Base-by-base conservation (phyloP, 768 basidiomycete species). In the Russula ochroleuca region DNA sequence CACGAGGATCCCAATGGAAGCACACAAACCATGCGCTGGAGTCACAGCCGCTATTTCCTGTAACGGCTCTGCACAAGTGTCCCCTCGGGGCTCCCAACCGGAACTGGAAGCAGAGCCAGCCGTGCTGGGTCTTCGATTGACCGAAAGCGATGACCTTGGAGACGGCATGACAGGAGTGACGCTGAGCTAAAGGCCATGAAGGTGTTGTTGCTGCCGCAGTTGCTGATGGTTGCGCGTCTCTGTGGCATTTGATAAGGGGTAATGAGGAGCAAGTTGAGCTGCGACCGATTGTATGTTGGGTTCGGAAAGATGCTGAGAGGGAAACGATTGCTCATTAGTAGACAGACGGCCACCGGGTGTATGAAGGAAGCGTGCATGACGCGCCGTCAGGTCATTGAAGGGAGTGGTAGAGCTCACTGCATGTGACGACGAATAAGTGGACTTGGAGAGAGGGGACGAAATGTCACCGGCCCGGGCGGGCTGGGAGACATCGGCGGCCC, bases 51-150 rank as follows among this genome's bases (percentile, higher is more conserved):
- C 48, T 9, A 63, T 21, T 21, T 52, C 62, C 14, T 59, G 62
- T 31, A 53, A 35, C n/a, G 54, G 13, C 2, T 62, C 53, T 38
- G 53, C 28, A 41, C 38, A 56, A 47, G 25, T 14, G 19, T 63
- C 62, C 33, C n/a, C 28, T 2, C 28, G 28, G 5, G 28, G 28
- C 2, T 28, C 28, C 28, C 28, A 28, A 28, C 28, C 28, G 28
- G 28, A 64, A 31, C 65, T 66, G n/a, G 65, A 41, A 6, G 53
- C 65, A 49, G 65, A 67, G 21, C 58, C 58, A 3, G 62, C 65
- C 0, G 62, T 67, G 25, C 57, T 58, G 15, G 65, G 65, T 19
- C 28, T 28, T 28, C 33, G 51, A 41, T 67, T 57, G 40, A n/a
- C n/a, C 45, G 57, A 64, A 49, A 53, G 48, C 10, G 57, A 23